Percentiles rank a stretch among this genome's conserved stretches.
phyloP scores from a whole-genome alignment of 1,139 yeast species.

The Diutina pseudorugosa region DNA sequence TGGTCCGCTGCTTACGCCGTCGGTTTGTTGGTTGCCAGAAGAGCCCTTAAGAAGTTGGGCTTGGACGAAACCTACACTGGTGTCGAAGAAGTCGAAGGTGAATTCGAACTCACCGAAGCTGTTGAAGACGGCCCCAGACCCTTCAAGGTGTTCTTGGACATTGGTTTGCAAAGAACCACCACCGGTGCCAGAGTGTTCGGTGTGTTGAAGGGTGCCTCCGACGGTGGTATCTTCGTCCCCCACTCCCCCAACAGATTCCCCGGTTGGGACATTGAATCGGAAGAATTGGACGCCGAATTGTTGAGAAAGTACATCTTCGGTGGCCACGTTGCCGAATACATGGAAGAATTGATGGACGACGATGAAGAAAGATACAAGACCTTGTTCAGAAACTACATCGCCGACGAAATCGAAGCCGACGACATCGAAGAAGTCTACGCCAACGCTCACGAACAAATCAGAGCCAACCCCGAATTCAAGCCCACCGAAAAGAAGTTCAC shows the following conservation, averaged over 20 bases:
- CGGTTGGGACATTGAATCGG: constrained; percentile 98
- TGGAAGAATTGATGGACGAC: constrained; percentile 99
- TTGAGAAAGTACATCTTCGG: constrained; percentile 99
- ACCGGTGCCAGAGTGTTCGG: constrained; percentile 99
- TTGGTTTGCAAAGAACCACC: constrained; percentile 99
- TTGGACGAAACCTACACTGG: constrained; percentile 97
- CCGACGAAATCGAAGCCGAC: constrained; percentile 95
- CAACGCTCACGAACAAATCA: constrained; percentile 90
- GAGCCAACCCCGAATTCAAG: constrained; percentile 90
- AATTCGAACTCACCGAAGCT: constrained; percentile 95
- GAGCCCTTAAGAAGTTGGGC: constrained; percentile 96
- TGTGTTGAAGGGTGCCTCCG: constrained; percentile 99
- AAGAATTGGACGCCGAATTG: constrained; percentile 95
- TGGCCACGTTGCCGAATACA: constrained; percentile 99
- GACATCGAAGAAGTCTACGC: constrained; percentile 91
- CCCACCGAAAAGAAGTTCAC: constrained; percentile 89
- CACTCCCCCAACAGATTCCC: constrained; percentile 99
- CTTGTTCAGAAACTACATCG: constrained; percentile 93
- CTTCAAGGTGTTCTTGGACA: constrained; percentile 98
- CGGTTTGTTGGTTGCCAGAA: constrained; percentile 98
- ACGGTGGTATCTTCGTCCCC: constrained; percentile 99
- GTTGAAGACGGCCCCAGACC: constrained; percentile 99
- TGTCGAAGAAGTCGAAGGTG: constrained; percentile 99
- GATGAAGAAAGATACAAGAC: constrained; percentile 99
- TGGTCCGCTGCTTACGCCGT: constrained; percentile 99